Conservation (phyloP, 179 eudicot species). For the Spergularia azorica region DNA sequence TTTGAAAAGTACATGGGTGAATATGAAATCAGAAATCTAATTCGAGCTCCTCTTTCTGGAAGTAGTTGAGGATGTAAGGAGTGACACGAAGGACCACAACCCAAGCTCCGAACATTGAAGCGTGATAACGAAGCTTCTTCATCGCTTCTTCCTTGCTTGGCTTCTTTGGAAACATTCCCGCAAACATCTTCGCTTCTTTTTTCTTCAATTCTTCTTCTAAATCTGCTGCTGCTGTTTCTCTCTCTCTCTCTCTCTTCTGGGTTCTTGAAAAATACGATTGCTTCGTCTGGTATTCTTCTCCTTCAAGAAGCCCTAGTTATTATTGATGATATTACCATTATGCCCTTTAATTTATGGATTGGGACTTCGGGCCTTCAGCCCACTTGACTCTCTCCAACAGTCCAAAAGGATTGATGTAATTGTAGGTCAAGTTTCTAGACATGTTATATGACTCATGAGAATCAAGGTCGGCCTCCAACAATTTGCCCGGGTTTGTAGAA, state of each 20-base stretch:
- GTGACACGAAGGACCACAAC: slow-evolving; percentile 60
- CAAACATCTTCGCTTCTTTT: slow-evolving; percentile 49
- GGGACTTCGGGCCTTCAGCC: too few species aligned
- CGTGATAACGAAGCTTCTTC: slow-evolving; percentile 59
- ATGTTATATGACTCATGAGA: too few species aligned
- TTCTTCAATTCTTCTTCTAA: background rate
- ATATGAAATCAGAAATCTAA: slow-evolving; percentile 46
- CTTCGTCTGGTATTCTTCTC: background rate
- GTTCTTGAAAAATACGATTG: background rate
- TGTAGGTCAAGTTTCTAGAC: too few species aligned
- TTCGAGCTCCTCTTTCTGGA: slow-evolving; percentile 58
- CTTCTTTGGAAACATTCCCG: slow-evolving; percentile 59
- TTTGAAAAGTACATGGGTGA: background rate
- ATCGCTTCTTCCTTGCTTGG: slow-evolving; percentile 75
- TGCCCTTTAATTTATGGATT: too few species aligned
- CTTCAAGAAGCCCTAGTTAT: slow-evolving; percentile 29
- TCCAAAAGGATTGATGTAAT: too few species aligned
- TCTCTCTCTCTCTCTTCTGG: background rate
- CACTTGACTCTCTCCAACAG: too few species aligned
- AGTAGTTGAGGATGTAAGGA: slow-evolving; percentile 64
- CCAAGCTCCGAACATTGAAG: slow-evolving; percentile 64
- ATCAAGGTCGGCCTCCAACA: too few species aligned
- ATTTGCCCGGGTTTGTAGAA: too few species aligned
- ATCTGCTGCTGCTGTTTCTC: too few species aligned
- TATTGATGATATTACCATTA: too few species aligned